Base-by-base conservation (phyloP, 257 asterid genomes). In the Paulownia fortunei region DNA sequence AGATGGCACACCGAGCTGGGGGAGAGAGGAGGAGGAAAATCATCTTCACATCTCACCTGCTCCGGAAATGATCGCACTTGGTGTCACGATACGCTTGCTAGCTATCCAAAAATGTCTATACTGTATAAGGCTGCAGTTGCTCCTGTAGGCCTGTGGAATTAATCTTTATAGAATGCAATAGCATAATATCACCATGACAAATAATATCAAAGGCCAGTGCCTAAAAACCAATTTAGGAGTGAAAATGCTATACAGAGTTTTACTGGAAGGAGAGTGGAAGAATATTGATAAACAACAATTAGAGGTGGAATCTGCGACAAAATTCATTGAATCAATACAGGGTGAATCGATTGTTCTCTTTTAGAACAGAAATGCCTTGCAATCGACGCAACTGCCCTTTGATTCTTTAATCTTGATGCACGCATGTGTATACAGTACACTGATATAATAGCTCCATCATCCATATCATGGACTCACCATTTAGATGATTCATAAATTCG, bases 31-130 rank as follows among this genome's bases (percentile, higher is more conserved):
- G 30, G 65, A 80, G 65, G 27, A 15, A 41, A 15, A 44, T 71
- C 23, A 27, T 36, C 36, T 63, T 64, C 47, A 37, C 52, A 79
- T 82, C 89, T 21, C 69, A 92, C 99, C 98, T 91, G 96, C 95
- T 49, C 99, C 99, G 34, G 97, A 88, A 70, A 94, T 82, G 49
- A 89, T 65, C 10, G 91, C 87, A 26, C 70, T 78, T 5, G 97
- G 92, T 37, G 98, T 92, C 70, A 94, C 97, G 10, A 96, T 89
- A 19, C 94, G 94, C 70, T 78, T 92, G 91, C 99, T 93, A 76
- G 95, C 84, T 55, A 96, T 83, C 98, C 98, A 96, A 76, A 84
- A 93, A 79, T 93, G 99, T 59, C 82, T 86, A 42, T 89, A 81
- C 59, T 89, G 86, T 59, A 81, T 81, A 64, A 92, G 97, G 82